Evolutionary conservation across 2,329 filamentous ascomycete species (phyloP).

Genomic region (Colletotrichum higginsianum): DNA sequence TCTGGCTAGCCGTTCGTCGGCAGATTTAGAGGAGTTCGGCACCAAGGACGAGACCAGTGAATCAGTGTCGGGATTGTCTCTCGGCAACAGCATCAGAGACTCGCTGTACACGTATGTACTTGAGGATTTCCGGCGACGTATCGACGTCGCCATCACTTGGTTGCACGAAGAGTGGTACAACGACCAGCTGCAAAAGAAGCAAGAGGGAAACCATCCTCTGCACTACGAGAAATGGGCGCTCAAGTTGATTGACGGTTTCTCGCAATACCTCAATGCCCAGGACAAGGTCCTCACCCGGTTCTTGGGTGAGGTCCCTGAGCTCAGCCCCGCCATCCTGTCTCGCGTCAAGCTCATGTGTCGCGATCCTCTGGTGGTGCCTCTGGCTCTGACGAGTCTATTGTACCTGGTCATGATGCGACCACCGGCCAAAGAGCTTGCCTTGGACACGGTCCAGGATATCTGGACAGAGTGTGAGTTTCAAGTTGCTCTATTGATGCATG

Average conservation of each 20-base stretch:
- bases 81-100: constrained; percentile 82
- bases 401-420: constrained; percentile 79
- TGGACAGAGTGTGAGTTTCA: constrained; percentile 74
- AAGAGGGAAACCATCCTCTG: constrained; percentile 63
- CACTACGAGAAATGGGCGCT: constrained; percentile 87
- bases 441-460: constrained; percentile 77
- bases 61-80: constrained; percentile 55
- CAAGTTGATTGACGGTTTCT: constrained; percentile 87
- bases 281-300: constrained; percentile 94
- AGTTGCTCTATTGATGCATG: background rate
- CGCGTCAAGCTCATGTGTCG: constrained; percentile 79
- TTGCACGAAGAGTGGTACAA: constrained; percentile 99
- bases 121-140: constrained; percentile 90
- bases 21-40: constrained; percentile 74
- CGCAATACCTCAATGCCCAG: constrained; percentile 91
- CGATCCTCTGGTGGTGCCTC: constrained; percentile 75
- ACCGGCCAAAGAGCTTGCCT: constrained; percentile 73
- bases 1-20: constrained; percentile 83
- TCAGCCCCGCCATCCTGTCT: constrained; percentile 80
- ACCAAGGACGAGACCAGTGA: constrained; percentile 71
- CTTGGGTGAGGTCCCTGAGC: constrained; percentile 88
- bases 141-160: constrained; percentile 94
- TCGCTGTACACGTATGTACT: constrained; percentile 88
- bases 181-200: constrained; percentile 70
- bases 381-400: constrained; percentile 75